Evolutionary conservation across 768 basidiomycete species (phyloP).

Genomic region (Tulasnella sp.): DNA sequence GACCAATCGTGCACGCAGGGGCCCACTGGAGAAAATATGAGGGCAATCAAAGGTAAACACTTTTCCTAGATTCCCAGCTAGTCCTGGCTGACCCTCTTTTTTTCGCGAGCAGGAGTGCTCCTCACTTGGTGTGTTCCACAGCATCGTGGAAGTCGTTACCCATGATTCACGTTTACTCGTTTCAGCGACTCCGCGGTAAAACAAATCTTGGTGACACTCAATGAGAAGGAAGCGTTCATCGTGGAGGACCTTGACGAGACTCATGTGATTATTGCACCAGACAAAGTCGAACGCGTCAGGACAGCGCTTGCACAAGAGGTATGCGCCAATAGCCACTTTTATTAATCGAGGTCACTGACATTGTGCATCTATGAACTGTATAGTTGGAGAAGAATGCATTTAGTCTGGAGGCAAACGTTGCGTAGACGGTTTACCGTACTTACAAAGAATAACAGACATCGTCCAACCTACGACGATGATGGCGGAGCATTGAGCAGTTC

Average conservation of each 20-base stretch:
- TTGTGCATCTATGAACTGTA: not conserved
- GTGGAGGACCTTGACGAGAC: slow-evolving; percentile 84
- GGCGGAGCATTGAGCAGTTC: slow-evolving; percentile 47
- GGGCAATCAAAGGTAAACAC: not conserved
- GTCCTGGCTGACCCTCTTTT: not conserved
- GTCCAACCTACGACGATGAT: not conserved
- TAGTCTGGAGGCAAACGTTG: slow-evolving; percentile 29
- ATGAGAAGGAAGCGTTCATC: slow-evolving; percentile 55
- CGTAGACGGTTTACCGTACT: not conserved
- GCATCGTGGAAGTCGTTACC: not conserved
- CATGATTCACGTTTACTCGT: not conserved
- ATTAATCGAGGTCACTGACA: not conserved
- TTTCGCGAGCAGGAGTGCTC: not conserved
- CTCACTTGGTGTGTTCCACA: not conserved
- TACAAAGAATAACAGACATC: not conserved
- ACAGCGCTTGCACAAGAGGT: slow-evolving; percentile 75
- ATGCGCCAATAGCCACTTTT: slow-evolving; percentile 32
- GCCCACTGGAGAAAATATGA: not conserved
- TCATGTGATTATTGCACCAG: slow-evolving; percentile 78
- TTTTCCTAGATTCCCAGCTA: not conserved
- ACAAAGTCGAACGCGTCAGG: slow-evolving; percentile 70
- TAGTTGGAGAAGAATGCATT: slow-evolving; percentile 87
- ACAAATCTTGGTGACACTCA: slow-evolving; percentile 77
- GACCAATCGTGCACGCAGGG: not conserved
- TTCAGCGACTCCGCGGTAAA: slow-evolving; percentile 83